Percentiles rank a stretch among this genome's conserved stretches.
phyloP scores from a whole-genome alignment of 768 basidiomycete species.

The Macrocybe gigantea region DNA sequence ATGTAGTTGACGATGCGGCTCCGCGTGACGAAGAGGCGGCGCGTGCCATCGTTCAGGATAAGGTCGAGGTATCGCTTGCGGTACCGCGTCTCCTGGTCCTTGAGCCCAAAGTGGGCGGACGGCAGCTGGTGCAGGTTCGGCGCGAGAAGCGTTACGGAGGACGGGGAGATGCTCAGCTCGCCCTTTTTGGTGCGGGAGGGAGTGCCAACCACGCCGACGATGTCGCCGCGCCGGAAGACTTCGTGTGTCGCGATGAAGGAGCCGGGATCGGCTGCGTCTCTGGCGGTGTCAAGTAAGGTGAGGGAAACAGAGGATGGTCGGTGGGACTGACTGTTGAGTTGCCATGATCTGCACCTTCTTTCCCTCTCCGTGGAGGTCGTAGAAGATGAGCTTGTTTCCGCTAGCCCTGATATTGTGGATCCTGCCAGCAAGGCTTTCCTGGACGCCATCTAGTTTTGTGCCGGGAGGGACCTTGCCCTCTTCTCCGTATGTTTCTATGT shows the following conservation, averaged over 20 bases:
- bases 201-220: conserved; percentile 86
- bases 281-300: conserved; percentile 15
- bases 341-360: conserved; percentile 95
- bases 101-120: conserved; percentile 86
- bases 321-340: conserved; percentile 58
- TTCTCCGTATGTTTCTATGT: conserved; percentile 65
- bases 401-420: conserved; percentile 86
- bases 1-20: conserved; percentile 90
- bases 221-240: conserved; percentile 90
- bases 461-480: conserved; percentile 70
- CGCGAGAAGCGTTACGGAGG: conserved; percentile 79
- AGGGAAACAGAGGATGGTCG: not conserved
- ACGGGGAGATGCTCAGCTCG: conserved; percentile 86
- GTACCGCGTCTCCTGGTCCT: conserved; percentile 97
- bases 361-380: conserved; percentile 92
- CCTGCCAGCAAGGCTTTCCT: conserved; percentile 78
- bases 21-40: conserved; percentile 87
- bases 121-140: conserved; percentile 97
- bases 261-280: conserved; percentile 60
- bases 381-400: conserved; percentile 84
- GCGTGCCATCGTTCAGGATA: conserved; percentile 86
- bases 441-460: conserved; percentile 50
- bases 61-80: conserved; percentile 98
- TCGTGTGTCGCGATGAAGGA: conserved; percentile 71
- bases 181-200: conserved; percentile 94